These are phyloP conservation scores for Yarrowia osloensis DNA, from an alignment of 805 yeast genomes.

Conservation along the genomic window DNA sequence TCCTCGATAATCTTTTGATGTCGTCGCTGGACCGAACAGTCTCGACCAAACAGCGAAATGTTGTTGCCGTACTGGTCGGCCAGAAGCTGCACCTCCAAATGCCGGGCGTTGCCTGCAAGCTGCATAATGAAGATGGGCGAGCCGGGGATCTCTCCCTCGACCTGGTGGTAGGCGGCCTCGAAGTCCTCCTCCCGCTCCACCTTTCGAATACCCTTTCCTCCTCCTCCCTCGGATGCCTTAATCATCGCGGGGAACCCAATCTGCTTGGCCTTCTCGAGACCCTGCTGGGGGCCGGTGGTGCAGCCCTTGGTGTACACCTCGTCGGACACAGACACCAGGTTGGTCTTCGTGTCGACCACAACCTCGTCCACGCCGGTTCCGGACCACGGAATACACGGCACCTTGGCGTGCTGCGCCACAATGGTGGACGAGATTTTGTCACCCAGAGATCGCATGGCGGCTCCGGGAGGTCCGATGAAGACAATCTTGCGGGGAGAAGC, in stretches of 20 bases:
- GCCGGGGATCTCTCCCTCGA: constrained; percentile 97
- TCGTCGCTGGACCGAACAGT: constrained; percentile 99
- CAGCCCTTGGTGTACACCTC: constrained; percentile 86
- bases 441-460: constrained; percentile 99
- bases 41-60: constrained; percentile 96
- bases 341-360: constrained; percentile 61
- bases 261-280: constrained; percentile 75
- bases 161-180: constrained; percentile 77
- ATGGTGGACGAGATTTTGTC: constrained; percentile 97
- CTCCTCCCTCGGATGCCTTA: constrained; percentile 99
- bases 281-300: constrained; percentile 82
- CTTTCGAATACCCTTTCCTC: constrained; percentile 99
- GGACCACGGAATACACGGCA: constrained; percentile 99
- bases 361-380: constrained; percentile 96
- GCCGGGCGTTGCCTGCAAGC: constrained; percentile 96
- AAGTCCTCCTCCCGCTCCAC: constrained; percentile 85
- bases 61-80: constrained; percentile 99
- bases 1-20: constrained; percentile 99
- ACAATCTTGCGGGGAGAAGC: constrained; percentile 87
- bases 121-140: constrained; percentile 98
- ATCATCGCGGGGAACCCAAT: constrained; percentile 99
- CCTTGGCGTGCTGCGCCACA: constrained; percentile 98
- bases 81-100: constrained; percentile 93
- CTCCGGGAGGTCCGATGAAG: constrained; percentile 98
- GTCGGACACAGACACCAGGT: constrained; percentile 86